Conservation (phyloP, 805 yeast genomes). For the Priceomyces medius region DNA sequence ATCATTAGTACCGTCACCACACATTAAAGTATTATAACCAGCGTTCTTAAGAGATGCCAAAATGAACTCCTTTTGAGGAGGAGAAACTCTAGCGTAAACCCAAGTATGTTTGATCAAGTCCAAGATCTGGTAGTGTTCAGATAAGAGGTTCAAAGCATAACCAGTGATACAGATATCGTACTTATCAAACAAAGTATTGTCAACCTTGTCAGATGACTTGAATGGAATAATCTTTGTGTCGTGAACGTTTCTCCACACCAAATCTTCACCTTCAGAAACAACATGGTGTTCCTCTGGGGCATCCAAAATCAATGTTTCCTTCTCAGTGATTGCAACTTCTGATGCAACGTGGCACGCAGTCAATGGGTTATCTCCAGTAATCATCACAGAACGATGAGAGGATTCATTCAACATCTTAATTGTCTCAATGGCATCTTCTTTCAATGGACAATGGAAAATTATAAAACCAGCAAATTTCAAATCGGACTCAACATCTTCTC, state of each 20-base stretch:
- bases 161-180: constrained; percentile 93
- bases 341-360: constrained; percentile 98
- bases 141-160: constrained; percentile 70
- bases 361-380: constrained; percentile 97
- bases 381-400: constrained; percentile 94
- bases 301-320: constrained; percentile 83
- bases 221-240: constrained; percentile 73
- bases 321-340: constrained; percentile 83
- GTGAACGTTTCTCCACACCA: constrained; percentile 83
- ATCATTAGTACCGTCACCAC: constrained; percentile 99
- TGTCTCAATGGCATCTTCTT: constrained; percentile 87
- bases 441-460: constrained; percentile 96
- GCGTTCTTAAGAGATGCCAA: constrained; percentile 77
- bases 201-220: constrained; percentile 56
- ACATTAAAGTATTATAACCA: constrained; percentile 94
- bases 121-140: constrained; percentile 65
- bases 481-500: constrained; percentile 74
- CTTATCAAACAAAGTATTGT: constrained; percentile 53
- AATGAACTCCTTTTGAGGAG: constrained; percentile 90
- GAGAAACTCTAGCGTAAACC: constrained; percentile 98
- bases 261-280: constrained; percentile 44
- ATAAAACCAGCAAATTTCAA: constrained; percentile 87
- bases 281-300: constrained; percentile 70
- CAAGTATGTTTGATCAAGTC: constrained; percentile 84
- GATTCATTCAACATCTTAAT: constrained; percentile 92